Evolutionary conservation across 2,329 filamentous ascomycete species (phyloP).

Genomic region (Hypoxylon sp.): DNA sequence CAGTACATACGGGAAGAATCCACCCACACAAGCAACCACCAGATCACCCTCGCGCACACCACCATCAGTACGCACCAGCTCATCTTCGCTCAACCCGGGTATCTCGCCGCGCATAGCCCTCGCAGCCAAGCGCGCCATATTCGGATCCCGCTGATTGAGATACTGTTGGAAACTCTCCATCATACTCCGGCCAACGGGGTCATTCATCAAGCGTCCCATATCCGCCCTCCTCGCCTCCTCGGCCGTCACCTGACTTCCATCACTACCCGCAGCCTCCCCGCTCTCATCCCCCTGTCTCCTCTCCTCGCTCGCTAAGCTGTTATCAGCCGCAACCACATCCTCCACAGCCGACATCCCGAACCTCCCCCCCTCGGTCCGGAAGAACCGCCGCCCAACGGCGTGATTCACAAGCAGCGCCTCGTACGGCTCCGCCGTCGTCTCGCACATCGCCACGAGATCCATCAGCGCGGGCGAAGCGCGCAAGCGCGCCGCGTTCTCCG

Average conservation of each 20-base stretch:
- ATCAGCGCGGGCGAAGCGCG: slow-evolving; percentile 24
- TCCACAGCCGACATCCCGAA: slow-evolving; percentile 47
- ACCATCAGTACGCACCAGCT: slow-evolving; percentile 6
- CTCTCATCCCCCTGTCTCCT: neutral
- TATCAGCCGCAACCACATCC: slow-evolving; percentile 39
- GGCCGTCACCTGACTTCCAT: neutral
- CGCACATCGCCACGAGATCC: slow-evolving; percentile 31
- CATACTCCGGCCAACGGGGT: slow-evolving; percentile 36
- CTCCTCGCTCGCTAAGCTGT: slow-evolving; percentile 7
- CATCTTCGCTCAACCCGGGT: slow-evolving; percentile 12
- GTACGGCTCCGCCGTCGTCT: slow-evolving; percentile 23
- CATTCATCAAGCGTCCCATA: slow-evolving; percentile 31
- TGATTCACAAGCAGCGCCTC: slow-evolving; percentile 22
- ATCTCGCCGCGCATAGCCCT: slow-evolving; percentile 35
- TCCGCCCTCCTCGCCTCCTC: slow-evolving; percentile 4
- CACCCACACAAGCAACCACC: slow-evolving; percentile 44
- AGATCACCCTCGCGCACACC: slow-evolving; percentile 43
- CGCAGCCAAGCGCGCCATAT: slow-evolving; percentile 3
- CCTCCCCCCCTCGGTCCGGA: slow-evolving; percentile 42
- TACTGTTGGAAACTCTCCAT: slow-evolving; percentile 40
- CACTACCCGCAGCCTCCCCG: neutral
- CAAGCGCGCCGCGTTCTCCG: slow-evolving; percentile 37
- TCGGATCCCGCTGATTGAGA: slow-evolving; percentile 30
- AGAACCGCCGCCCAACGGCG: slow-evolving; percentile 42
- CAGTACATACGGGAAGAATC: slow-evolving; percentile 45